Conservation (phyloP, 176 grass and related monocot species). For the Avena eriantha region DNA sequence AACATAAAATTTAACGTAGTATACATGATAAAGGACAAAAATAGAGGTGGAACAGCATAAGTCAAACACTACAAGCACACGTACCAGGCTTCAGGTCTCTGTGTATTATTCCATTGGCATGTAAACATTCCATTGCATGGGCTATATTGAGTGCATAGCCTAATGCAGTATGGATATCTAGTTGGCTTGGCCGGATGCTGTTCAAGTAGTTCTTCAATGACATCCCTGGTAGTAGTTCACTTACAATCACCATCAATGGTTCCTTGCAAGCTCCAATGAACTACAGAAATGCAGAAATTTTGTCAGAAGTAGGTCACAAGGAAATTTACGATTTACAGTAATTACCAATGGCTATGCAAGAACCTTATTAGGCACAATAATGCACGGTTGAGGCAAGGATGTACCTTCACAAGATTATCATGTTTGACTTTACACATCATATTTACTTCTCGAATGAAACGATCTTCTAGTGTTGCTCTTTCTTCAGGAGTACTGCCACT, state of each 20-base stretch:
- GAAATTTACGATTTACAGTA: slow-evolving; percentile 2
- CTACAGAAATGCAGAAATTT: slow-evolving; percentile 43
- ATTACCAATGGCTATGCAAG: not conserved
- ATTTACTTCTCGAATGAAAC: slow-evolving; percentile 94
- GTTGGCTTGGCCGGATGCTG: slow-evolving; percentile 72
- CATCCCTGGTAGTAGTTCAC: slow-evolving; percentile 84
- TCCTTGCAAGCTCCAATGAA: slow-evolving; percentile 99
- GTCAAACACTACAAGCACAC: not conserved
- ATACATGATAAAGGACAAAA: not conserved
- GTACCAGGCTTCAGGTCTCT: slow-evolving; percentile 98
- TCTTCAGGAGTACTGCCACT: slow-evolving; percentile 69
- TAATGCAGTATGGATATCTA: slow-evolving; percentile 72
- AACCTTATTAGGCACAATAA: not conserved
- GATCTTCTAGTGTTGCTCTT: slow-evolving; percentile 75
- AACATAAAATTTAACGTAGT: not conserved
- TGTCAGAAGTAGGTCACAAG: not conserved
- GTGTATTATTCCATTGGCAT: slow-evolving; percentile 97
- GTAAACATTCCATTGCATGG: slow-evolving; percentile 96
- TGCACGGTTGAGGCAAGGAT: slow-evolving; percentile 22
- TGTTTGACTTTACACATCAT: slow-evolving; percentile 97
- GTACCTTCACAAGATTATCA: slow-evolving; percentile 93
- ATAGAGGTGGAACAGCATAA: not conserved
- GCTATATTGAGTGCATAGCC: slow-evolving; percentile 89
- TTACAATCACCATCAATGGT: slow-evolving; percentile 96
- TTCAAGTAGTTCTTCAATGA: slow-evolving; percentile 87